phyloP scores from a whole-genome alignment of 768 basidiomycete genomes.

The Exidia glandulosa region DNA sequence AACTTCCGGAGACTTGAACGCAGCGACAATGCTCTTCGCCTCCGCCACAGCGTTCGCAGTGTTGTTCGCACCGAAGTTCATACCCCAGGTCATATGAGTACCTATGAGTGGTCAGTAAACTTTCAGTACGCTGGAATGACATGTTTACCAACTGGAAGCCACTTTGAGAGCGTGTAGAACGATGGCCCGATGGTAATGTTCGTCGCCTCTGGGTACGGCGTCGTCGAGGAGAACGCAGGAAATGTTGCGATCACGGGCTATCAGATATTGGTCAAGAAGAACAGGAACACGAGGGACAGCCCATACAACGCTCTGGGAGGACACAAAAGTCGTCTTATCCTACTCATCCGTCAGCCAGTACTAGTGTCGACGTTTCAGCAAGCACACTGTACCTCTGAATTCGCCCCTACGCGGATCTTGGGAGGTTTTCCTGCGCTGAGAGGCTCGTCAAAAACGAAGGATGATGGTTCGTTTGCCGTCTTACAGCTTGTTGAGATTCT shows the following conservation, averaged over 20 bases:
- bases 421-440: conserved; percentile 5
- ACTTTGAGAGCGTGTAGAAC: background rate
- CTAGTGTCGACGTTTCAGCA: background rate
- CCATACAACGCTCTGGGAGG: background rate
- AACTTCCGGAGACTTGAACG: conserved; percentile 34
- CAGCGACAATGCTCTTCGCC: conserved; percentile 26
- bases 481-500: conserved; percentile 37
- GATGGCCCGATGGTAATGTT: background rate
- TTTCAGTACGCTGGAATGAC: background rate
- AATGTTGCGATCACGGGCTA: conserved; percentile 28
- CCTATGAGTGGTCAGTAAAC: conserved; percentile 14
- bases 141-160: background rate
- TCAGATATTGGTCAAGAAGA: background rate
- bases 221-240: conserved; percentile 33
- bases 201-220: conserved; percentile 47
- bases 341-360: background rate
- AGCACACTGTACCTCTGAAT: background rate
- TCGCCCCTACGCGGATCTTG: conserved; percentile 8
- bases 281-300: background rate
- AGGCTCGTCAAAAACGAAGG: background rate
- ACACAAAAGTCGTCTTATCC: conserved; percentile 2
- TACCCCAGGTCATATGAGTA: conserved; percentile 54
- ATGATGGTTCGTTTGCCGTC: background rate
- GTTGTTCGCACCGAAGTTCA: conserved; percentile 45
- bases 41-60: conserved; percentile 40